A percentile compares a stretch with the other conserved stretches of the same genome.
phyloP scores from a whole-genome alignment of 2,329 filamentous ascomycete genomes.

The Alternaria hordeiaustralica region DNA sequence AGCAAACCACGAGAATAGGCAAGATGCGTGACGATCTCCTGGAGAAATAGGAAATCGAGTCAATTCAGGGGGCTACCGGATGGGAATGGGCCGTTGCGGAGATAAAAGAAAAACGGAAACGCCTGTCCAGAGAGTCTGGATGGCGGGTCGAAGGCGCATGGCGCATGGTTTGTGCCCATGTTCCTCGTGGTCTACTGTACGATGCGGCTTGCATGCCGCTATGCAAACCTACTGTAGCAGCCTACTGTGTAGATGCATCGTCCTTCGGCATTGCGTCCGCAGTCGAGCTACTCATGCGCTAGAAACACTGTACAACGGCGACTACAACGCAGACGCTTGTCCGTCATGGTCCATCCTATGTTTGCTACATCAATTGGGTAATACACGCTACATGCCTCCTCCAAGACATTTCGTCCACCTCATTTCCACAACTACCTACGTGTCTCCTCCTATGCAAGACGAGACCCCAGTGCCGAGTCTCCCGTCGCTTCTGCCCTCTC shows the following conservation, averaged over 20 bases:
- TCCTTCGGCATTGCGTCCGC: neutral
- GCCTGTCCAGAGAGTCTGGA: neutral
- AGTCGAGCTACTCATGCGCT: neutral
- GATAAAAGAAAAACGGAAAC: slow-evolving; percentile 3
- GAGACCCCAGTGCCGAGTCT: slow-evolving; percentile 15
- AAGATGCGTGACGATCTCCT: neutral
- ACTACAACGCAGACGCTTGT: neutral
- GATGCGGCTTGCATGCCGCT: slow-evolving; percentile 11
- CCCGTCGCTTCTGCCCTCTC: slow-evolving; percentile 1
- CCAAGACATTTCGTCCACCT: neutral
- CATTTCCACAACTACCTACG: slow-evolving; percentile 13
- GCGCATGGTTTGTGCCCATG: neutral
- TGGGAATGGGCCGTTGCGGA: neutral
- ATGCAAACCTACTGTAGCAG: neutral
- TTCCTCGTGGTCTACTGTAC: slow-evolving; percentile 6
- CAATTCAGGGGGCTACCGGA: slow-evolving; percentile 7
- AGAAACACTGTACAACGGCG: neutral
- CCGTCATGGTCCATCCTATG: neutral
- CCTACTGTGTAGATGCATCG: neutral
- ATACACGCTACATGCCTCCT: neutral
- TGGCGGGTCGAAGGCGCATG: slow-evolving; percentile 16
- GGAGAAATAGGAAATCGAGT: neutral
- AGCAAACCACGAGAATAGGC: neutral
- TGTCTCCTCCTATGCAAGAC: slow-evolving; percentile 17
- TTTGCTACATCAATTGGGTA: neutral